Base-by-base conservation (phyloP, 2,329 filamentous ascomycete genomes). In the Bipolaris cookei region DNA sequence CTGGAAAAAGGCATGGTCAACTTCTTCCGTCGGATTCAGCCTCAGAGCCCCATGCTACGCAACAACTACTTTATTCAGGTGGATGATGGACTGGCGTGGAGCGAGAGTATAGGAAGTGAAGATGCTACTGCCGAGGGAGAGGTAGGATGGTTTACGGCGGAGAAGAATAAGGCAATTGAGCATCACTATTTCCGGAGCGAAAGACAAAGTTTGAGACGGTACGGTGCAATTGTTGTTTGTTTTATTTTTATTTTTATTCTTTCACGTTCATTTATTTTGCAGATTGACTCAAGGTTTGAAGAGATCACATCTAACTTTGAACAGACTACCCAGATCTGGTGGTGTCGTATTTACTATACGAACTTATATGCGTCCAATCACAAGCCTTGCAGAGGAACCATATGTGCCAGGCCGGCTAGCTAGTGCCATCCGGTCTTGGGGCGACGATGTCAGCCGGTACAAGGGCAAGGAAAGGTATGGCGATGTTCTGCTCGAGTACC, bases 61-160 rank as follows among this genome's bases (percentile, higher is more conserved):
- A 91, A 93, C 72, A 94, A 95, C 72, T 96, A 95, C 77, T 96
- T 96, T 79, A 84, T 96, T 61, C 91, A 96, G 77, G 90, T 95
- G 1, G 91, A 96, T 69, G 90, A 92, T 54, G 77, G 83, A 4
- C 80, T 96, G 1, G 81, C 89, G 0, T 96, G 91, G 91, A 90
- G 88, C 57, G 78, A 82, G 68, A 90, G 86, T 66, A 93, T 96
- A 64, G 91, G 91, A 0, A 66, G 78, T 14, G 92, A 96, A 75
- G 90, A 96, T 71, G 38, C 43, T 3, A 76, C 78, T 1, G 77
- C 79, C 0, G 80, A 80, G 0, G 77, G 80, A 0, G 80, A 80
- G 0, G 84, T 88, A 1, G 88, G 87, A 39, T 96, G 91, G 91
- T 85, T 83, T 18, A 58, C 46, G 13, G 90, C 90, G 1, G 84